Evolutionary conservation across 441 rosid species (phyloP).

Genomic region (Populus hybrid): DNA sequence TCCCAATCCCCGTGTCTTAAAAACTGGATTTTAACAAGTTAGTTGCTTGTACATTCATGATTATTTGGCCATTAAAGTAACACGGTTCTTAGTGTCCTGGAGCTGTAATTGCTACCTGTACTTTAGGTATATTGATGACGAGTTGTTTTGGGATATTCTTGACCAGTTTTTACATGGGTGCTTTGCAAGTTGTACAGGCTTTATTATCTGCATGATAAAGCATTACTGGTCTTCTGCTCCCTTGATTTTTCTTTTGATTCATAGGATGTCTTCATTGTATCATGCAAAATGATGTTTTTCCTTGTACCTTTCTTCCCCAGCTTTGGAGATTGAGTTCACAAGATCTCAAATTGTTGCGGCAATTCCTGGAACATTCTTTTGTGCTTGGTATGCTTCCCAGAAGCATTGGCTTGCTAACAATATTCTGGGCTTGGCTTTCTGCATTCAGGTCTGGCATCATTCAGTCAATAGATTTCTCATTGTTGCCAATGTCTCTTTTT

Average conservation of each 20-base stretch:
- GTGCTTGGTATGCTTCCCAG: constrained; percentile 93
- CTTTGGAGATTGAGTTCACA: constrained; percentile 93
- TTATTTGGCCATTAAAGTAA: too few species aligned
- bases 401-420: constrained; percentile 99
- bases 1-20: too few species aligned
- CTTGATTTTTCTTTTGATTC: constrained; percentile 22
- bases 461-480: constrained; percentile 4
- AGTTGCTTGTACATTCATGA: too few species aligned
- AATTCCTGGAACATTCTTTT: constrained; percentile 91
- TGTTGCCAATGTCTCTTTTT: constrained; percentile 1
- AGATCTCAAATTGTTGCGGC: constrained; percentile 88
- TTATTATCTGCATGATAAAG: too few species aligned
- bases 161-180: constrained; percentile 1
- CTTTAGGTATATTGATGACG: neutral
- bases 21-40: too few species aligned
- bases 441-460: constrained; percentile 75
- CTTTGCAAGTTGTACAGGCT: neutral
- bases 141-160: neutral
- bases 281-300: constrained; percentile 42
- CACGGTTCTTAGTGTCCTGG: too few species aligned
- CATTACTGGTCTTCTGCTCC: neutral
- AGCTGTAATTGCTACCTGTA: neutral
- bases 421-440: constrained; percentile 82
- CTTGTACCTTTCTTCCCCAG: constrained; percentile 53
- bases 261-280: constrained; percentile 30